Evolutionary conservation across 192 early-diverging fungal genomes (phyloP).

Genomic region (Linnemannia zychae): DNA sequence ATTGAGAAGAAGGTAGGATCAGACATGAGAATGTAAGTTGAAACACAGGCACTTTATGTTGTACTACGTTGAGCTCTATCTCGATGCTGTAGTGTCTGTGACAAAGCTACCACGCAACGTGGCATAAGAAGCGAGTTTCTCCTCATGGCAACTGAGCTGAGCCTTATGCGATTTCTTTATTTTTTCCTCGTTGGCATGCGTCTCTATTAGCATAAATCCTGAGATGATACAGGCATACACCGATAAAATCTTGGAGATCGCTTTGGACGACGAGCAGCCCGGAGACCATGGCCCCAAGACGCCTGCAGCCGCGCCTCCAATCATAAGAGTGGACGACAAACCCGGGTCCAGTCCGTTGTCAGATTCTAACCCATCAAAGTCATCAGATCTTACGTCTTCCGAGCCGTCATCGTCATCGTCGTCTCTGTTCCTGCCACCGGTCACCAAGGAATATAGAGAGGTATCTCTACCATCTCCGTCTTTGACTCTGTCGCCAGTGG

Average conservation of each 20-base stretch:
- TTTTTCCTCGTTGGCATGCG: not conserved
- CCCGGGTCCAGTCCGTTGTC: not conserved
- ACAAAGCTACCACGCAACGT: not conserved
- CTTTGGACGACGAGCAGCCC: not conserved
- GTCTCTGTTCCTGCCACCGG: not conserved
- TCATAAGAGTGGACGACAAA: not conserved
- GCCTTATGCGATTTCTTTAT: not conserved
- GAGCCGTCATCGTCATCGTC: not conserved
- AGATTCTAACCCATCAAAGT: not conserved
- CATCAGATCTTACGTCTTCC: not conserved
- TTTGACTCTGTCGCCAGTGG: not conserved
- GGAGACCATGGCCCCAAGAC: not conserved
- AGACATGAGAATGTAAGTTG: not conserved
- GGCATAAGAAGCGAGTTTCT: no score
- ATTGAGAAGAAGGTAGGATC: not conserved
- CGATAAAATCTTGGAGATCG: not conserved
- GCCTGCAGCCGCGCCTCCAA: not conserved
- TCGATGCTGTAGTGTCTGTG: not conserved
- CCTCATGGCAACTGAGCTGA: not conserved
- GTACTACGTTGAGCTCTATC: not conserved
- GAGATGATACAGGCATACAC: not conserved
- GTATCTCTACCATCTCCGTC: not conserved
- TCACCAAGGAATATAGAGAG: not conserved
- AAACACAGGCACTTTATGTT: not conserved
- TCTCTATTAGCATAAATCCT: not conserved